Evolutionary conservation across 352 stramenopile genomes (phyloP).

Genomic region (Pythium rishiriense): DNA sequence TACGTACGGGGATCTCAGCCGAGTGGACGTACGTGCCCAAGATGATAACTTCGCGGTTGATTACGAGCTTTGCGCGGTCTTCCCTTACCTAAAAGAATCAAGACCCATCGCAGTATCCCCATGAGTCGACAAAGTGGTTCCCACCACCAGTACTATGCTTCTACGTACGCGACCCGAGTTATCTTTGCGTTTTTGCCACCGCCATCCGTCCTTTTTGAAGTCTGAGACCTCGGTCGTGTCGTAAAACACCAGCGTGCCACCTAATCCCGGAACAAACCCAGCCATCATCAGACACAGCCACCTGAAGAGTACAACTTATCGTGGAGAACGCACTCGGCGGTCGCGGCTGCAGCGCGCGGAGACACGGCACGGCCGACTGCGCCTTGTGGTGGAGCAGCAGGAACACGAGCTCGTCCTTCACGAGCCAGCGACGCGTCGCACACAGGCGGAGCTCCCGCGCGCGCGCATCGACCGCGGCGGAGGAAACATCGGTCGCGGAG

Average conservation of each 20-base stretch:
- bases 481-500: no score
- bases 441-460: constrained; percentile 22
- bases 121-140: background rate
- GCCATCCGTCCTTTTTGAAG: constrained; percentile 88
- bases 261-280: constrained; percentile 31
- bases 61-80: constrained; percentile 82
- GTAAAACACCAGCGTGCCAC: constrained; percentile 73
- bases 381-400: constrained; percentile 57
- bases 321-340: constrained; percentile 69
- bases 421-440: constrained; percentile 68
- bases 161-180: constrained; percentile 58
- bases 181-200: constrained; percentile 87
- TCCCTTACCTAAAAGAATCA: constrained; percentile 51
- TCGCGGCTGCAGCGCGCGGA: constrained; percentile 41
- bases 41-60: constrained; percentile 82
- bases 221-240: constrained; percentile 58
- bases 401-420: constrained; percentile 84
- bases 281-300: no score
- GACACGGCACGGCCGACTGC: constrained; percentile 42
- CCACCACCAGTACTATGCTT: background rate
- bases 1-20: constrained; percentile 56
- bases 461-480: constrained; percentile 13
- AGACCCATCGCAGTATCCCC: background rate
- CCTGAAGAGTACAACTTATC: no score
- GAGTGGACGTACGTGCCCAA: constrained; percentile 86